Evolutionary conservation across 495 filamentous ascomycete species (phyloP), one percentile per base, ranked within the genome.

Genomic region (Trichocladium uniseriatum): DNA sequence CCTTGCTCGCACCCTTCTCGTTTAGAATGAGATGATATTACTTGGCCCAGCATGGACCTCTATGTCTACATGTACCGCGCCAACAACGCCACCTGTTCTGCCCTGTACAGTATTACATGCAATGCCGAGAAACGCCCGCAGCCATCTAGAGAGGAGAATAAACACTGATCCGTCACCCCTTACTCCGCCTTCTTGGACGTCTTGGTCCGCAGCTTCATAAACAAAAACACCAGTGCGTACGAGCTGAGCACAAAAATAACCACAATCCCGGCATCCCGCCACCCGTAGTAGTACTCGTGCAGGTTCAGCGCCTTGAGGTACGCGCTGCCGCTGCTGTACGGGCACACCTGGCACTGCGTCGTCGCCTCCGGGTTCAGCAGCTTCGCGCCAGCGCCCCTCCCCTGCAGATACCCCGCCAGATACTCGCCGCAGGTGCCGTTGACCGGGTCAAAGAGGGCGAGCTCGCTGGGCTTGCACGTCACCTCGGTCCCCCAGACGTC

Each of bases 331-430:
- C 35, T 69, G 3, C 63, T 64, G 55, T 76, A 84, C 50, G 77
- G 74, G 52, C 84, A 88, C 45, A 77, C 83, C n/a, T 69, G 59
- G 54, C 84, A 88, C 14, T 71, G 56, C 3, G 65, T 66, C 6
- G 57, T 62, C 1, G 62, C 67, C 21, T 64, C 57, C 0, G 71
- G 67, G 38, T 74, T 72, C 14, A 65, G 45, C n/a, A 74, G 46
- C 27, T 65, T 69, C 16, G 54, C 56, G 5, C 55, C 41, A 0
- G 32, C 13, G 5, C 69, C 69, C 48, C 54, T 51, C 0, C 61
- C 61, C 3, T 58, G 29, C 38, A 62, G 20, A 31, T 64, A 69
- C 8, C 18, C 52, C 0, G 24, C 41, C 14, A 69, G 50, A 36
- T 68, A 65, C 15, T 55, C 42, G 7, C 21, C 58, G 24, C 60